Conservation (phyloP, 306 rosid genomes). For the Malus domestica region ASM211411v1 NC_041791.1:28310501-28311000, state of each 20-base stretch:
- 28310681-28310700: not conserved
- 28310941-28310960: not conserved
- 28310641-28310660: conserved; percentile 76
- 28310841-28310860: not conserved
- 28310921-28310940: not conserved
- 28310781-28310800: not conserved
- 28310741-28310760: not conserved
- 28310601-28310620: conserved; percentile 76
- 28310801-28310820: not conserved
- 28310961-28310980: not conserved
- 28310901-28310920: conserved; percentile 3
- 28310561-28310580: conserved; percentile 65
- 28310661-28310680: not conserved
- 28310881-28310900: conserved; percentile 1
- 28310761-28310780: not conserved
- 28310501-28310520: conserved; percentile 7
- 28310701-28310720: not conserved
- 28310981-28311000: not conserved
- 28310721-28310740: not conserved
- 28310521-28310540: conserved; percentile 87
- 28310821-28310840: not conserved
- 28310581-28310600: conserved; percentile 73
- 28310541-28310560: conserved; percentile 86
- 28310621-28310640: conserved; percentile 83
- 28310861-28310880: conserved; percentile 6